Percentiles rank a stretch among this genome's conserved stretches.
Evolutionary conservation across 345 rosid genomes (phyloP).

Genomic region (Acer negundo): DNA sequence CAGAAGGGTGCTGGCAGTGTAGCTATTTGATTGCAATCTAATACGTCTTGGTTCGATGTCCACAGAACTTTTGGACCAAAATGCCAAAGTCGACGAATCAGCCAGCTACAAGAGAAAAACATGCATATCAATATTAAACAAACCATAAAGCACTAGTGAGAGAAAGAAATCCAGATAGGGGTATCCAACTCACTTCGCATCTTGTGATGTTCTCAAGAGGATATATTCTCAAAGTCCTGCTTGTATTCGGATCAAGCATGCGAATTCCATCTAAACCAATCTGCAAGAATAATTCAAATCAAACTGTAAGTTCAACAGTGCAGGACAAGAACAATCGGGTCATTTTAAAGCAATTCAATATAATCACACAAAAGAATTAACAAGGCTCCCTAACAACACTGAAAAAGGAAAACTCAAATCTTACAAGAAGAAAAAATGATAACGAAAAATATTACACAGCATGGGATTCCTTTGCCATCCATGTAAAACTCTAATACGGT

Average conservation of each 20-base stretch:
- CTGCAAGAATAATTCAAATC: constrained; percentile 40
- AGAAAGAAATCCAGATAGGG: background rate
- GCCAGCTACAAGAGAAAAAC: constrained; percentile 43
- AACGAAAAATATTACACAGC: background rate
- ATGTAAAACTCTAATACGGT: background rate
- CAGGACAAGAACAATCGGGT: background rate
- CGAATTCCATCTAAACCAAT: constrained; percentile 97
- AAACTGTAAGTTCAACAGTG: background rate
- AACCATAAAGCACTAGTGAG: constrained; percentile 1
- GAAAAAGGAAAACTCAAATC: background rate
- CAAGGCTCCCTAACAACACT: background rate
- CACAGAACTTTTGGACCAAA: constrained; percentile 97
- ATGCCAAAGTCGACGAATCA: constrained; percentile 85
- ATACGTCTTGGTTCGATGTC: constrained; percentile 92
- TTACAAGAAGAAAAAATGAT: background rate
- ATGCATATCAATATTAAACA: constrained; percentile 19
- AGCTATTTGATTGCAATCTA: constrained; percentile 91
- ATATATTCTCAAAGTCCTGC: constrained; percentile 88
- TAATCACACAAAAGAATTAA: background rate
- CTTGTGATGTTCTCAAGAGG: constrained; percentile 90
- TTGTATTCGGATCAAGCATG: constrained; percentile 91
- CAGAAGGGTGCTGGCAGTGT: constrained; percentile 84
- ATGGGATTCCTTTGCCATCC: background rate
- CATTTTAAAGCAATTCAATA: background rate
- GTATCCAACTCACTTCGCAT: constrained; percentile 73